These are phyloP conservation scores for Gossypium davidsonii DNA, from an alignment of 441 rosid species.

Conservation along the genomic window DNA sequence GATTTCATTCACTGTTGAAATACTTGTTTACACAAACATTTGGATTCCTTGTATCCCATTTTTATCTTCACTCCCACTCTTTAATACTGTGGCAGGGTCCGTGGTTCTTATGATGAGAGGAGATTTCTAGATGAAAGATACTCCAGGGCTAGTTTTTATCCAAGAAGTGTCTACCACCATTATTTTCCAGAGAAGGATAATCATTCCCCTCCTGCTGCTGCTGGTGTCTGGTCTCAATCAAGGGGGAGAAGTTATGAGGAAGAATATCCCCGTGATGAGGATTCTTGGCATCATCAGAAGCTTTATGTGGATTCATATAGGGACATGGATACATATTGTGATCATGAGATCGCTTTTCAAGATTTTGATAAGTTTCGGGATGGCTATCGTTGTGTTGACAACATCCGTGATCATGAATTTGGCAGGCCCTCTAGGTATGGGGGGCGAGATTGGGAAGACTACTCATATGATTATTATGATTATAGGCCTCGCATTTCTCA, in stretches of 20 bases:
- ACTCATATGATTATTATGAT: slow-evolving; percentile 50
- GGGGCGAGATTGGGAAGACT: slow-evolving; percentile 57
- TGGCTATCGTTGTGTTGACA: slow-evolving; percentile 37
- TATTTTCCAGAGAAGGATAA: slow-evolving; percentile 46
- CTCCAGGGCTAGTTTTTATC: slow-evolving; percentile 48
- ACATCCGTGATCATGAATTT: slow-evolving; percentile 56
- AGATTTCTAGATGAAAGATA: slow-evolving; percentile 71
- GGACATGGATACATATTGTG: slow-evolving; percentile 44
- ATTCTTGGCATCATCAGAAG: slow-evolving; percentile 58
- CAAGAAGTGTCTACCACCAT: slow-evolving; percentile 44
- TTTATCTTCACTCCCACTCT: slow-evolving; percentile 31
- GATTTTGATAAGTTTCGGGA: slow-evolving; percentile 44
- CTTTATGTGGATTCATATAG: slow-evolving; percentile 44
- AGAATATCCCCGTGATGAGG: slow-evolving; percentile 53
- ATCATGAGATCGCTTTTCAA: slow-evolving; percentile 36
- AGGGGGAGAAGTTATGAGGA: slow-evolving; percentile 75
- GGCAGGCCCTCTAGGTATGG: slow-evolving; percentile 55
- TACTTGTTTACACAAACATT: neutral
- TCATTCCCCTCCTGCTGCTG: slow-evolving; percentile 50
- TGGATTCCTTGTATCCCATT: slow-evolving; percentile 12
- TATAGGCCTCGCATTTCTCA: slow-evolving; percentile 40
- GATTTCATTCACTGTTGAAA: neutral
- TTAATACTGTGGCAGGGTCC: slow-evolving; percentile 44
- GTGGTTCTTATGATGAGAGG: slow-evolving; percentile 68
- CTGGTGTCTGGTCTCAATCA: slow-evolving; percentile 63